Base-by-base conservation (phyloP, 179 eudicot genomes). In the Patellifolia procumbens region DNA sequence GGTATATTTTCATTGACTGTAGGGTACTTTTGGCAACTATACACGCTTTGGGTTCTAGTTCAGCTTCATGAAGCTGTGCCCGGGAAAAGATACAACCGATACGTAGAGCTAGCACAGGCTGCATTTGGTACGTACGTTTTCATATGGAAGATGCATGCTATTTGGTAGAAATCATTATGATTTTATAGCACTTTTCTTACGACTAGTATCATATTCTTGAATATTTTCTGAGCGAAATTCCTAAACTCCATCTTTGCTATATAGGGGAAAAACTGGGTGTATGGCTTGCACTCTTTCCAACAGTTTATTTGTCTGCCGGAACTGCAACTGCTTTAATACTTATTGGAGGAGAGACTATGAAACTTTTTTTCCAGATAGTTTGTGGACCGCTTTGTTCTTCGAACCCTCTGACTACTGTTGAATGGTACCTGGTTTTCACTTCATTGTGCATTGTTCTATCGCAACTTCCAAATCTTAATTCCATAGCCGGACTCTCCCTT, bases 41-140 rank as follows among this genome's bases (percentile, higher is more conserved):
- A 94, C 85, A 94, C 98, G 19, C 74, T 94, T 22, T 94, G 98
- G 98, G 87, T 94, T 76, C 86, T 94, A 11, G 96, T 94, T 83
- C 97, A 94, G 85, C 86, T 94, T 24, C 98, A 94, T 81, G 98
- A 94, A 85, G 98, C 97, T 70, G 98, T 92, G 76, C 98, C 98
- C 0, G 98, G 98, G 39, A 94, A 91, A 85, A 78, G 98, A 75
- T 92, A 94, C 87, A 94, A 94, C 83, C 74, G 97, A 94, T 94
- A 94, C 29, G 94, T 94, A 39, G 98, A 94, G 82, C 91, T 94
- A 51, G 96, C 98, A 37, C 92, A 94, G 69, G 98, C 98, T 74
- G 98, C 98, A 61, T 94, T 94, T 75, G 98, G 98, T 94, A 74
- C 81, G 90, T 31, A n/a, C n/a, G n/a, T n/a, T 76, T 52, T 10